Evolutionary conservation across 2,329 filamentous ascomycete species (phyloP), one percentile per base, ranked within the genome.

Genomic region (Penicillium sp.): DNA sequence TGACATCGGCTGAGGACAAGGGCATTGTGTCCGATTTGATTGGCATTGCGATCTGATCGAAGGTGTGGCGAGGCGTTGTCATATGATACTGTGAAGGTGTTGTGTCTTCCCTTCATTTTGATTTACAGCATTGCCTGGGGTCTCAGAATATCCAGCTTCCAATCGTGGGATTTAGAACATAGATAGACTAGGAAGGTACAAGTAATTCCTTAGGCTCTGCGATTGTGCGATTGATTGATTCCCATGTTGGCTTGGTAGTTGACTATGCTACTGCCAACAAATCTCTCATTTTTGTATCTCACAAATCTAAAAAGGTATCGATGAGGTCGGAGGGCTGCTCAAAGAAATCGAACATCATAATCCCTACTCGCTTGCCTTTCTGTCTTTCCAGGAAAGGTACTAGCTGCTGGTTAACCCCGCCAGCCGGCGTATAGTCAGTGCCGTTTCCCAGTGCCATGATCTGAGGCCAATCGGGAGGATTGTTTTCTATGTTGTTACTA

Each of bases 291-390:
- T n/a, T 3, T 19, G 4, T 19, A 12, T 2, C 1, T 43, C n/a
- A 65, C 31, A 68, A 47, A 31, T 58, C 60, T 50, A 82, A 61
- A 36, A 80, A 72, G 2, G 71, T 68, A 53, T 74, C 68, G 19
- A 82, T 63, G 49, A 83, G 61, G 4, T 76, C 71, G 2, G 55
- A 64, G 0, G 79, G 80, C 61, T 75, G 66, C 44, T 81, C 76
- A 61, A 75, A 83, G 61, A 80, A 83, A 62, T 83, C 81, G 67
- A 83, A 75, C 70, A 83, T 81, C 15, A 82, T 75, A 59, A 83
- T 78, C 0, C 81, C 81, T n/a, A 82, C 49, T 50, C 81, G 73
- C 65, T 77, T 75, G 2, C 79, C 78, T 44, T 69, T 73, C 56
- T 77, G 60, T 4, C 60, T 45, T 50, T 71, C 57, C 27, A 83